Evolutionary conservation across 352 stramenopile genomes (phyloP).

Genomic region (Phytophthora megakarya): DNA sequence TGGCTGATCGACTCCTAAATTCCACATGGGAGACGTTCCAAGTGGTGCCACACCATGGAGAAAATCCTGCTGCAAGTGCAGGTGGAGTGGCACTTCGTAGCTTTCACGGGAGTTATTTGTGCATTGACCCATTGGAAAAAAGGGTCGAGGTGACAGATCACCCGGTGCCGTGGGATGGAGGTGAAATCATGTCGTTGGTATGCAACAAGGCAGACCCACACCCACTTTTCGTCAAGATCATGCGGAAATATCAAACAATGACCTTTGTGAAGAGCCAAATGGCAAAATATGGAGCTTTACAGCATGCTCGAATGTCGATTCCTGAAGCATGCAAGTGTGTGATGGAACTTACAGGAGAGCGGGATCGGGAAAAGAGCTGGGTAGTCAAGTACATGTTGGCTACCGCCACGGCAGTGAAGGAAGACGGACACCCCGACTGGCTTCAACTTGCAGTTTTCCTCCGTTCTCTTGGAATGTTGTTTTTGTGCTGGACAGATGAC

Average conservation of each 20-base stretch:
- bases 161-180: constrained; percentile 73
- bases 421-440: constrained; percentile 82
- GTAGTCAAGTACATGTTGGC: constrained; percentile 77
- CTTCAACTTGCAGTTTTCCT: constrained; percentile 79
- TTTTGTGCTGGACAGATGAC: constrained; percentile 78
- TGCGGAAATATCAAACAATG: constrained; percentile 76
- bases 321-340: constrained; percentile 63
- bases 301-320: constrained; percentile 62
- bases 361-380: constrained; percentile 50
- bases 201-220: constrained; percentile 64
- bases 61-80: constrained; percentile 11
- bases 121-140: constrained; percentile 55
- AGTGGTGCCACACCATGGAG: constrained; percentile 60
- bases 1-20: constrained; percentile 72
- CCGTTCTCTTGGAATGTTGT: constrained; percentile 74
- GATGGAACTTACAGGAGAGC: constrained; percentile 67
- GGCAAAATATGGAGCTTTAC: constrained; percentile 51
- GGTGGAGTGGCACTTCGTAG: constrained; percentile 72
- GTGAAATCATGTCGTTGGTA: constrained; percentile 73
- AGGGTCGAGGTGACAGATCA: constrained; percentile 33
- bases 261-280: constrained; percentile 56
- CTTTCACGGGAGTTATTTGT: constrained; percentile 81
- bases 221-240: constrained; percentile 67
- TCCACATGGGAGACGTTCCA: constrained; percentile 91
- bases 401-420: constrained; percentile 57